Evolutionary conservation across 2,329 filamentous ascomycete genomes (phyloP), one percentile per base, ranked within the genome.

Genomic region (Alternaria gansuensis): DNA sequence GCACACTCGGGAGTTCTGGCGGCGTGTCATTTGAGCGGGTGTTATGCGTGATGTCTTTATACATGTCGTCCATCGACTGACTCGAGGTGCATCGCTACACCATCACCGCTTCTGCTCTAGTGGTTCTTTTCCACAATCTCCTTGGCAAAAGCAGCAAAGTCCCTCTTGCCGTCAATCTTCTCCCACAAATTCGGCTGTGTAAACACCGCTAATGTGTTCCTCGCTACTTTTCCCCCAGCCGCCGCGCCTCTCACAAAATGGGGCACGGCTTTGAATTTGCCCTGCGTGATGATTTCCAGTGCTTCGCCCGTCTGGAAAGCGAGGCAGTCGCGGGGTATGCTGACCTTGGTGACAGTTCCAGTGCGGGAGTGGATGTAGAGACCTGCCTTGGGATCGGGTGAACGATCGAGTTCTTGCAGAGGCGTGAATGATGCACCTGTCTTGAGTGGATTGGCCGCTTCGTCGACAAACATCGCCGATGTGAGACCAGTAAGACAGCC

Each of bases 281-380:
- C 95, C n/a, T 85, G 82, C 0, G 94, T 98, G 74, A 99, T 97
- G 57, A 92, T 84, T 79, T 98, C 90, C 50, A 99, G 82, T 0
- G 94, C 90, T 80, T 97, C 92, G 2, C 94, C 95, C 0, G 94
- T 99, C 82, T 99, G 94, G 76, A 99, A 99, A 0, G 92, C 95
- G 49, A 99, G 89, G 77, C 92, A 95, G 74, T 96, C 93, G 40
- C 88, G 85, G 1, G 94, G 95, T 65, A 99, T 97, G 73, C 89
- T 88, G 67, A 98, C 92, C 78, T 98, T 95, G n/a, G 93, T 90
- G 1, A 91, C 89, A 59, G 89, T 82, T 2, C 92, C 93, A 0
- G 88, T 87, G 43, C 95, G 89, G 29, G 93, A 94, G 76, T 90
- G 90, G 79, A 98, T 97, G 81, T 97, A 98, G n/a, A 99, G 82